A percentile compares a stretch with the other conserved stretches of the same genome.
Conservation (phyloP, 2,329 filamentous ascomycete genomes). For the Trichophyton equinum region DNA sequence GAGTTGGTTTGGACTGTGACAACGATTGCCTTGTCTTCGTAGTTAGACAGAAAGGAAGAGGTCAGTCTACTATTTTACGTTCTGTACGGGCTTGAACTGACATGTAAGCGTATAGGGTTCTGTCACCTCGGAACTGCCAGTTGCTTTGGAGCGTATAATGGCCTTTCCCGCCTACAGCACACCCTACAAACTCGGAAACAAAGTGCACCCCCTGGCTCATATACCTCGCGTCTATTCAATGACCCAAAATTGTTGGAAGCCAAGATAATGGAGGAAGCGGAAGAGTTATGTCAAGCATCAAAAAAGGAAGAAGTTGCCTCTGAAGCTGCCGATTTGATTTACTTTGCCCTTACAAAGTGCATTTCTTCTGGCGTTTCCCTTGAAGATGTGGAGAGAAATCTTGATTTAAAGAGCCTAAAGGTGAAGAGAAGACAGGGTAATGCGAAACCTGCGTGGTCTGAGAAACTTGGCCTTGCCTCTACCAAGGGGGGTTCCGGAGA, state of each 20-base stretch:
- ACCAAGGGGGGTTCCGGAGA: constrained; percentile 15
- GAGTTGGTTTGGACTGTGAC: constrained; percentile 81
- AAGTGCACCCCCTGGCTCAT: constrained; percentile 77
- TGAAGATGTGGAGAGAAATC: constrained; percentile 78
- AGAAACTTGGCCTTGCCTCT: constrained; percentile 56
- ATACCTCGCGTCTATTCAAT: constrained; percentile 84
- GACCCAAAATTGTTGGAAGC: constrained; percentile 80
- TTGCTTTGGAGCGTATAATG: constrained; percentile 77
- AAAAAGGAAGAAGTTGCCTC: constrained; percentile 76
- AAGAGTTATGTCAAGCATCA: constrained; percentile 80
- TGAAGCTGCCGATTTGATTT: constrained; percentile 88
- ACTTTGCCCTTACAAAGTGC: constrained; percentile 88
- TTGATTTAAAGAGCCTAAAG: constrained; percentile 91
- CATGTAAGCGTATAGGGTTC: constrained; percentile 45
- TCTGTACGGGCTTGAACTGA: constrained; percentile 12
- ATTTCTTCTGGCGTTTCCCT: constrained; percentile 71
- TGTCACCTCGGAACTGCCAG: constrained; percentile 86
- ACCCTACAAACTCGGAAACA: constrained; percentile 70
- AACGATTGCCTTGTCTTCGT: constrained; percentile 83
- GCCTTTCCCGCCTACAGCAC: constrained; percentile 73
- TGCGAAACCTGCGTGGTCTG: constrained; percentile 84
- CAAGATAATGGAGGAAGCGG: constrained; percentile 97
- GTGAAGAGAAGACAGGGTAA: constrained; percentile 87
- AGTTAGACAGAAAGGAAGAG: constrained; percentile 74
- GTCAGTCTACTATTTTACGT: constrained; percentile 24